Percentiles rank a stretch among this genome's conserved stretches.
These are phyloP conservation scores for Pythium oligandrum DNA, from an alignment of 352 stramenopile species.

Conservation along the genomic window DNA sequence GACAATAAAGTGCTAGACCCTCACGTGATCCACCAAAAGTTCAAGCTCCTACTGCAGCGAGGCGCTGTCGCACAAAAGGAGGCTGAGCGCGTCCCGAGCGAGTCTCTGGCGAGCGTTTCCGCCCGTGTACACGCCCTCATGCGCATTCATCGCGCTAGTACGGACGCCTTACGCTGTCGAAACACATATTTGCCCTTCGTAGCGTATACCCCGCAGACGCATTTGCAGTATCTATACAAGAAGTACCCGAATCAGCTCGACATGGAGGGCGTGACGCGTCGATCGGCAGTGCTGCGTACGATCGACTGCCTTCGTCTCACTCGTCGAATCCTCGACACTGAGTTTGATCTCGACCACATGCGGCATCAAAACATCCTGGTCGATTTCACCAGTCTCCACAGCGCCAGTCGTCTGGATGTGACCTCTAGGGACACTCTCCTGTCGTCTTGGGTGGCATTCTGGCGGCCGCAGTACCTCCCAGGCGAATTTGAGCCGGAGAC, in stretches of 20 bases:
- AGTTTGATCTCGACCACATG: slow-evolving; percentile 38
- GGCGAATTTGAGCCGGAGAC: slow-evolving; percentile 32
- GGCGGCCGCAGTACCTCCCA: slow-evolving; percentile 29
- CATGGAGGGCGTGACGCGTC: slow-evolving; percentile 23
- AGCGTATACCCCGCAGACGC: slow-evolving; percentile 33
- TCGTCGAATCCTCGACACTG: slow-evolving; percentile 33
- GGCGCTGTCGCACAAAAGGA: slow-evolving; percentile 34
- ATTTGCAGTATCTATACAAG: slow-evolving; percentile 67
- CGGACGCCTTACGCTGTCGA: slow-evolving; percentile 12
- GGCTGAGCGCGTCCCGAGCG: slow-evolving; percentile 31
- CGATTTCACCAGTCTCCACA: slow-evolving; percentile 44
- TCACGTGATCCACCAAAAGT: slow-evolving; percentile 46
- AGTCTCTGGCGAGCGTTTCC: slow-evolving; percentile 37
- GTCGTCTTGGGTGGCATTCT: slow-evolving; percentile 54
- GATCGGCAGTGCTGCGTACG: slow-evolving; percentile 50
- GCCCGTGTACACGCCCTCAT: slow-evolving; percentile 44
- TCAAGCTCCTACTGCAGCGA: slow-evolving; percentile 34
- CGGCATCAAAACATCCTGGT: slow-evolving; percentile 22
- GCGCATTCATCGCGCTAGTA: slow-evolving; percentile 23
- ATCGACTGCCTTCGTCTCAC: slow-evolving; percentile 54
- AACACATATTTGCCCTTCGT: slow-evolving; percentile 33
- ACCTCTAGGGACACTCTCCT: slow-evolving; percentile 28
- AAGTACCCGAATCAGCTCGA: slow-evolving; percentile 53
- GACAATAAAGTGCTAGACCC: slow-evolving; percentile 43
- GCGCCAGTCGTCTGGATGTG: slow-evolving; percentile 46